Conservation (phyloP, 179 eudicot species). For the Patellifolia procumbens region DNA sequence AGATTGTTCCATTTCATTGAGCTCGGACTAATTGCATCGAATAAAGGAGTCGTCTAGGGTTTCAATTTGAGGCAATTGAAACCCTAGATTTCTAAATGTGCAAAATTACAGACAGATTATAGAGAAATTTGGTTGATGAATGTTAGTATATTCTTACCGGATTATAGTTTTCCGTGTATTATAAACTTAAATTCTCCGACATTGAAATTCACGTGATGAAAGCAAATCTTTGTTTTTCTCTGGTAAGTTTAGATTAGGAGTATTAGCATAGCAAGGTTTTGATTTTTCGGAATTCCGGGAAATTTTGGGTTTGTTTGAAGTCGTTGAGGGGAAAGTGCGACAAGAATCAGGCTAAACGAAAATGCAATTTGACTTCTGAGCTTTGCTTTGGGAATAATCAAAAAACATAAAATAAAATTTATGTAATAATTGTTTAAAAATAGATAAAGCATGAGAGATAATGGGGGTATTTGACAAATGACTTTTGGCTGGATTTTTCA, state of each 20-base stretch:
- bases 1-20: conserved; percentile 28
- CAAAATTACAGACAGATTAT: neutral
- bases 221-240: neutral
- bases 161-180: neutral
- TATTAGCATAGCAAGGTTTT: neutral
- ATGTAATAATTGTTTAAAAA: no score
- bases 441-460: no score
- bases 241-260: neutral
- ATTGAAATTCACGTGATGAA: conserved; percentile 4
- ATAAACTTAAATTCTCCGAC: neutral
- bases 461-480: no score
- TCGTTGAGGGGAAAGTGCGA: neutral
- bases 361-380: no score
- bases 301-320: neutral
- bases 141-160: conserved; percentile 21
- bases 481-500: no score
- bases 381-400: no score
- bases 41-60: conserved; percentile 27
- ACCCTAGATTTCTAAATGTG: conserved; percentile 32
- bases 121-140: neutral
- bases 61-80: conserved; percentile 35
- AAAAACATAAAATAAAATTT: no score
- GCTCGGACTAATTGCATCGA: conserved; percentile 11
- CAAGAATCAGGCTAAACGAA: no score
- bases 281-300: neutral